Evolutionary conservation across 805 yeast genomes (phyloP).

Genomic region (Debaryomyces tyrocola): DNA sequence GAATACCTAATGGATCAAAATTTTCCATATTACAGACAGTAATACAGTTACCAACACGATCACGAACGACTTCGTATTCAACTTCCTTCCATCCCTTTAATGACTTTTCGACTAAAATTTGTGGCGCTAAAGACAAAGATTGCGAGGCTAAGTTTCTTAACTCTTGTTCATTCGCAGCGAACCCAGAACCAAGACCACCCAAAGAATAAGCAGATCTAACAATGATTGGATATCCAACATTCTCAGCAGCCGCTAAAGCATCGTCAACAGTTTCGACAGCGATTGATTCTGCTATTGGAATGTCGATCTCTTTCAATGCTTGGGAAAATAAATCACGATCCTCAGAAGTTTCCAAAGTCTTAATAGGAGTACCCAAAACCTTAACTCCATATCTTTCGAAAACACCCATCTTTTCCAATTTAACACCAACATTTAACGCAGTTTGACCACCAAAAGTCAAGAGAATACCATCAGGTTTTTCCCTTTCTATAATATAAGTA

Average conservation of each 20-base stretch:
- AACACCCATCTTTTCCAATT: slow-evolving; percentile 91
- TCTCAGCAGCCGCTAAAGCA: slow-evolving; percentile 85
- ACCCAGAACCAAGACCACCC: slow-evolving; percentile 98
- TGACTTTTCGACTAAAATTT: slow-evolving; percentile 93
- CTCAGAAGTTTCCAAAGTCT: slow-evolving; percentile 93
- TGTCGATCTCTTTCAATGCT: slow-evolving; percentile 91
- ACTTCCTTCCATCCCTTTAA: slow-evolving; percentile 99
- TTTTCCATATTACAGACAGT: slow-evolving; percentile 99
- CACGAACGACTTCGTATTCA: slow-evolving; percentile 97
- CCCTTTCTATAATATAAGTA: slow-evolving; percentile 91
- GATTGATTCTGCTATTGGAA: slow-evolving; percentile 95
- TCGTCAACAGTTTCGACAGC: slow-evolving; percentile 94
- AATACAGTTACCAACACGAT: slow-evolving; percentile 93
- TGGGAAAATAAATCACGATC: slow-evolving; percentile 95
- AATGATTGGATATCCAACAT: slow-evolving; percentile 92
- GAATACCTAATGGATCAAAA: slow-evolving; percentile 97
- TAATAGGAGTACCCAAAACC: slow-evolving; percentile 96
- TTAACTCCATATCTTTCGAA: slow-evolving; percentile 87
- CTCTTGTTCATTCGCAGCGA: slow-evolving; percentile 82
- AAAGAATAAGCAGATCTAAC: slow-evolving; percentile 96
- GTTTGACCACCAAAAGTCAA: slow-evolving; percentile 99
- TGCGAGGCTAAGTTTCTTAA: slow-evolving; percentile 85
- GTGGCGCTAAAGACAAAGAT: slow-evolving; percentile 88
- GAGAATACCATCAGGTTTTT: slow-evolving; percentile 93
- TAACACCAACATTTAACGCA: slow-evolving; percentile 92